These are phyloP conservation scores for Anthostomella pinea DNA, from an alignment of 2,329 filamentous ascomycete genomes.

Conservation along the genomic window DNA sequence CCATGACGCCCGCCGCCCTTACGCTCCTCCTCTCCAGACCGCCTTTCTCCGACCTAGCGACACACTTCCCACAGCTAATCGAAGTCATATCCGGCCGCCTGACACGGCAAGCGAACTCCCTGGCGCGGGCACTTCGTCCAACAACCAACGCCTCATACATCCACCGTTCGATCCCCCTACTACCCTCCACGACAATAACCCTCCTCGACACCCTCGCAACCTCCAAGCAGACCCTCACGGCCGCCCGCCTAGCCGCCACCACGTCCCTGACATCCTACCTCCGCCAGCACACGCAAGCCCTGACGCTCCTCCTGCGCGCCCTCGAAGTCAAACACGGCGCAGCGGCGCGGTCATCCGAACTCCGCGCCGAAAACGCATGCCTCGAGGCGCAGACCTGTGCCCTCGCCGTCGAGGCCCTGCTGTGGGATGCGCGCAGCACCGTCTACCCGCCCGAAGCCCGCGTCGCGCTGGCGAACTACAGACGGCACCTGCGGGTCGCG, in stretches of 20 bases:
- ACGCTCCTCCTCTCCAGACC: slow-evolving; percentile 48
- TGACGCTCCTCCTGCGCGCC: slow-evolving; percentile 44
- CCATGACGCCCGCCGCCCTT: slow-evolving; percentile 35
- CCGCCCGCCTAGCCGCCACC: slow-evolving; percentile 39
- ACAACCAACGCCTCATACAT: slow-evolving; percentile 53
- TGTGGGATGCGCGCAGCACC: slow-evolving; percentile 35
- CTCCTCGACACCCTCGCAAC: slow-evolving; percentile 35
- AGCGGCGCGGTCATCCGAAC: slow-evolving; percentile 48
- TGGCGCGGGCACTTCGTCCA: slow-evolving; percentile 48
- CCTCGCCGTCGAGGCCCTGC: slow-evolving; percentile 33
- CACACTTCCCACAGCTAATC: slow-evolving; percentile 47
- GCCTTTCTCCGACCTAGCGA: slow-evolving; percentile 46
- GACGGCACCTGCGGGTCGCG: slow-evolving; percentile 47
- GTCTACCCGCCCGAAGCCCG: slow-evolving; percentile 43
- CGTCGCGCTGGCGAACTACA: slow-evolving; percentile 45
- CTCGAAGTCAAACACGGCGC: slow-evolving; percentile 56
- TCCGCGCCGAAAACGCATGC: slow-evolving; percentile 45
- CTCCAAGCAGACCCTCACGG: slow-evolving; percentile 30
- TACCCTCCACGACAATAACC: slow-evolving; percentile 39
- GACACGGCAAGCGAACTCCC: slow-evolving; percentile 44
- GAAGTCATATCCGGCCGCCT: slow-evolving; percentile 49
- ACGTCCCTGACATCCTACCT: slow-evolving; percentile 39
- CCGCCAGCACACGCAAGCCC: slow-evolving; percentile 35
- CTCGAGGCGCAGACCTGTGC: slow-evolving; percentile 43
- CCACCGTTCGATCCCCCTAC: slow-evolving; percentile 53